Evolutionary conservation across 2,329 filamentous ascomycete genomes (phyloP).

Genomic region (Talaromyces sp.): DNA sequence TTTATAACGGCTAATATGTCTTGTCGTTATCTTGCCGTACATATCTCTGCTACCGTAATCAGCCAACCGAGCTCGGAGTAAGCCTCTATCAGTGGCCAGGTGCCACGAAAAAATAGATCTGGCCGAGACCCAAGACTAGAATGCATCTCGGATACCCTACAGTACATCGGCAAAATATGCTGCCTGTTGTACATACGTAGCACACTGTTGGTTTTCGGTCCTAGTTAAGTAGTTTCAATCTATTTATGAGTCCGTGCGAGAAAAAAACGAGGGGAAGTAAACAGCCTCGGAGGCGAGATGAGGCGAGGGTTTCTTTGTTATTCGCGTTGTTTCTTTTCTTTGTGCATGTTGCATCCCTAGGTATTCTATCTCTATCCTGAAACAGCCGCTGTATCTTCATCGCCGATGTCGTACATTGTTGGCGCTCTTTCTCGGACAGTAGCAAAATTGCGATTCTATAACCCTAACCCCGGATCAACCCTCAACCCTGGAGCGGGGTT

Average conservation of each 20-base stretch:
- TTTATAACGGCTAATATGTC: neutral
- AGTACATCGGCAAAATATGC: neutral
- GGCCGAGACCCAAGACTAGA: neutral
- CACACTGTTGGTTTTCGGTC: neutral
- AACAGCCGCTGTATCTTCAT: neutral
- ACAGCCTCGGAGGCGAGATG: neutral
- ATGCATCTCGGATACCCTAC: neutral
- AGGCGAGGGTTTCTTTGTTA: neutral
- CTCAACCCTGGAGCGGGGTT: too few species aligned
- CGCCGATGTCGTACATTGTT: neutral
- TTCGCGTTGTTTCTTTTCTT: neutral
- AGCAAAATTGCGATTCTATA: neutral
- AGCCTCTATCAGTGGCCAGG: neutral
- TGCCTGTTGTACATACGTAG: neutral
- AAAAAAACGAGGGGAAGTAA: neutral
- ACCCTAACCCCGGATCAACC: neutral
- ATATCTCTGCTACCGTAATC: neutral
- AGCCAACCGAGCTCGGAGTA: neutral
- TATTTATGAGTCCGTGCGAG: slow-evolving; percentile 1
- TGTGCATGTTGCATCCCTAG: neutral
- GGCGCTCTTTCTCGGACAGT: neutral
- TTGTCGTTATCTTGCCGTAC: too few species aligned
- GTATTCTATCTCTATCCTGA: neutral
- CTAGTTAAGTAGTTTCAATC: neutral
- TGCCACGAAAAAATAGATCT: neutral